A percentile compares a stretch with the other conserved stretches of the same genome.
Evolutionary conservation across 495 filamentous ascomycete species (phyloP).

Genomic region (Neurospora sp.): DNA sequence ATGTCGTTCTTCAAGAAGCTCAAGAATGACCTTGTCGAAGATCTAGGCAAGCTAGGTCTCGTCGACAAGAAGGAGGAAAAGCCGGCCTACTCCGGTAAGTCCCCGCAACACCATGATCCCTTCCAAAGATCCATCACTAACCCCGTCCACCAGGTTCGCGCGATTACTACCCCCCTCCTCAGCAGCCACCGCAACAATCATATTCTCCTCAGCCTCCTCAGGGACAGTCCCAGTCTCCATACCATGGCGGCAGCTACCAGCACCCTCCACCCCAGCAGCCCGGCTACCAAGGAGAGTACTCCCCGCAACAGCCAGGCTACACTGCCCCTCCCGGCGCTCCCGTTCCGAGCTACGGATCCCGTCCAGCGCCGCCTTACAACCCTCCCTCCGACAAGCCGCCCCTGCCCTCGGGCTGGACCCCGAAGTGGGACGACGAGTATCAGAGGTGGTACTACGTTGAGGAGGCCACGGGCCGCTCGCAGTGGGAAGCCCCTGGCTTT

Average conservation of each 20-base stretch:
- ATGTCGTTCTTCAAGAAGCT: constrained; percentile 26
- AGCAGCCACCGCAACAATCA: constrained; percentile 4
- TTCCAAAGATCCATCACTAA: not conserved
- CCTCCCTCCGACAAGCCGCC: constrained; percentile 40
- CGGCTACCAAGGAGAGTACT: constrained; percentile 3
- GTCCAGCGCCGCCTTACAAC: constrained; percentile 29
- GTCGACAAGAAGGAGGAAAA: constrained; percentile 14
- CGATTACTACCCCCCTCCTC: constrained; percentile 4
- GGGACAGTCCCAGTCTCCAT: constrained; percentile 11
- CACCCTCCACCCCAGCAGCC: constrained; percentile 8
- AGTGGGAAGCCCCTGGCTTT: constrained; percentile 47
- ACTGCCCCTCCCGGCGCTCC: constrained; percentile 6
- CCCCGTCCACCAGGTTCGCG: not conserved
- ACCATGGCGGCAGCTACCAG: constrained; percentile 19
- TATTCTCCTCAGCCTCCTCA: constrained; percentile 12
- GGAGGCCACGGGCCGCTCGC: constrained; percentile 45
- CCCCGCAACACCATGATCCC: not conserved
- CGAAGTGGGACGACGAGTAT: constrained; percentile 46
- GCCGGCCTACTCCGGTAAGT: constrained; percentile 1
- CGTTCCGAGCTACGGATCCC: constrained; percentile 1
- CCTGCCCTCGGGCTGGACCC: constrained; percentile 48
- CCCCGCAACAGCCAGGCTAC: constrained; percentile 4
- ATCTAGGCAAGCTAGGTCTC: constrained; percentile 12
- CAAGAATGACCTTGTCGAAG: constrained; percentile 11
- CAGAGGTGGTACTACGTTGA: constrained; percentile 54